phyloP scores from a whole-genome alignment of 805 yeast species.

The Priceomyces carsonii region DNA sequence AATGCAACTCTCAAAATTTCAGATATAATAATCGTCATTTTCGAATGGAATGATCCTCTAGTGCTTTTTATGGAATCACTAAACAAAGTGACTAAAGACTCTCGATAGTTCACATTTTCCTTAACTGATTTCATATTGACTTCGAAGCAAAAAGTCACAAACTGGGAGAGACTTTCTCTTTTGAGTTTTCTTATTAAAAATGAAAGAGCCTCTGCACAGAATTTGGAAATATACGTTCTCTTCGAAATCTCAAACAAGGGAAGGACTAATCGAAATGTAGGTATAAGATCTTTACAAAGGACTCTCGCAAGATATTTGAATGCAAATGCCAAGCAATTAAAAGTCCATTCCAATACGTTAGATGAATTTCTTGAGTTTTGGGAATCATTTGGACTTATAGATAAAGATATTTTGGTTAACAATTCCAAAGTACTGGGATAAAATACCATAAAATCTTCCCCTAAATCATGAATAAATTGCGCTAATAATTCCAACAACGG shows the following conservation, averaged over 20 bases:
- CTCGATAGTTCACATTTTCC: conserved; percentile 50
- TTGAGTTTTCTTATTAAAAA: conserved; percentile 74
- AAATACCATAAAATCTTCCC: conserved; percentile 81
- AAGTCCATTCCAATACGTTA: conserved; percentile 75
- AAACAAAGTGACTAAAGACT: conserved; percentile 59
- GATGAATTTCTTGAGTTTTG: conserved; percentile 57
- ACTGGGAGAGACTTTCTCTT: conserved; percentile 42
- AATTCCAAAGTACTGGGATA: conserved; percentile 54
- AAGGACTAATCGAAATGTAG: conserved; percentile 65
- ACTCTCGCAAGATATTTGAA: conserved; percentile 81
- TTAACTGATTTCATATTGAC: conserved; percentile 30
- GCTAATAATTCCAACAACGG: conserved; percentile 77
- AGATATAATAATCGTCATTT: conserved; percentile 52
- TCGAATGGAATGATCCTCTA: conserved; percentile 73
- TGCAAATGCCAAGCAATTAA: conserved; percentile 80
- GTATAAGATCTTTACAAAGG: conserved; percentile 60
- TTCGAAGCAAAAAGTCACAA: conserved; percentile 46
- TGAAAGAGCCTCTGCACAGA: conserved; percentile 88
- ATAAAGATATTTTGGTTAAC: conserved; percentile 48
- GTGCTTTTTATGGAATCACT: conserved; percentile 77
- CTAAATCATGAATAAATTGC: conserved; percentile 88
- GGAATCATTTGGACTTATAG: conserved; percentile 44
- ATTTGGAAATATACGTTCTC: conserved; percentile 70
- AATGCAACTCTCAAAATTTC: conserved; percentile 41
- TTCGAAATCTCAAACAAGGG: conserved; percentile 61